These are phyloP conservation scores for Nitzschia sp. DNA, from an alignment of 108 stramenopile genomes.

Conservation along the genomic window DNA sequence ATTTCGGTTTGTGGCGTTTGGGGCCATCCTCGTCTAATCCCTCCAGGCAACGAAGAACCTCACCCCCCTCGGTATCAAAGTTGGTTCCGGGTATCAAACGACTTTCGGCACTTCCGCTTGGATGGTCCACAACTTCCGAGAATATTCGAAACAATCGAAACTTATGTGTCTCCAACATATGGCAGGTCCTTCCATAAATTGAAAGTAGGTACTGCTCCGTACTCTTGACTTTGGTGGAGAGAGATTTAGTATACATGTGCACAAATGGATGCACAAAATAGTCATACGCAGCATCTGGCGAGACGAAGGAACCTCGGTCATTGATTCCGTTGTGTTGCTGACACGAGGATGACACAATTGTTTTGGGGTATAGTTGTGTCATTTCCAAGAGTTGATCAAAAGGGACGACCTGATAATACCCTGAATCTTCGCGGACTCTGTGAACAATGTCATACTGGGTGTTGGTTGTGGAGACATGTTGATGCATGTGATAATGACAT, in stretches of 20 bases:
- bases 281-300: constrained; percentile 11
- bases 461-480: not conserved
- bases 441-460: constrained; percentile 10
- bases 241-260: constrained; percentile 8
- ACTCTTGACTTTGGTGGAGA: not conserved
- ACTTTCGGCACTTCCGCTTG: not conserved
- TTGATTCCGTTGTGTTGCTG: constrained; percentile 11
- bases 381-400: constrained; percentile 8
- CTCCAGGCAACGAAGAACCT: not conserved
- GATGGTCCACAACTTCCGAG: not conserved
- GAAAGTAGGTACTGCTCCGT: not conserved
- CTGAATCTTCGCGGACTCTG: constrained; percentile 16
- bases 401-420: constrained; percentile 4
- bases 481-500: constrained; percentile 17
- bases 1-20: not conserved
- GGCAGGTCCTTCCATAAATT: constrained; percentile 1
- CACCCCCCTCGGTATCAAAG: constrained; percentile 12
- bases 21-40: not conserved
- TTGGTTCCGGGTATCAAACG: constrained; percentile 9
- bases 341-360: constrained; percentile 12
- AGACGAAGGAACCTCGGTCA: constrained; percentile 17
- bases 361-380: not conserved
- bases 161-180: constrained; percentile 11
- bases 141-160: constrained; percentile 10
- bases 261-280: constrained; percentile 18